Conservation (phyloP, 1,284 basidiomycete species). For the Anthracocystis panici-leucophaei region DNA sequence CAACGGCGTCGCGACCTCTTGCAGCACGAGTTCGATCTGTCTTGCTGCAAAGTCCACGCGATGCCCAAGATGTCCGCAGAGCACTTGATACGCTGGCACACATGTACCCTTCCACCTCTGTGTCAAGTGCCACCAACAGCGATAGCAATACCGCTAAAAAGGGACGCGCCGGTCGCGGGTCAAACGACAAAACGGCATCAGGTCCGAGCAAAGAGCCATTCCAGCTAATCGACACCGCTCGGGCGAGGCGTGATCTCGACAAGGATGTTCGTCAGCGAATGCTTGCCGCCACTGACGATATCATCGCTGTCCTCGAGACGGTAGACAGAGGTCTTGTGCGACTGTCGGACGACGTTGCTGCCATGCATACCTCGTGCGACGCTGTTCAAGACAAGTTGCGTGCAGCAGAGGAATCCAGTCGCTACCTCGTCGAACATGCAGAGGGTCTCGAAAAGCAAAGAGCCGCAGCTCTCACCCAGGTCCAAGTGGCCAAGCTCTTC, state of each 20-base stretch:
- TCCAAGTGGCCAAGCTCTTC: slow-evolving; percentile 83
- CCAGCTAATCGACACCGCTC: slow-evolving; percentile 66
- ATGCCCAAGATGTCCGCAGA: slow-evolving; percentile 16
- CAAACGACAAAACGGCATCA: background rate
- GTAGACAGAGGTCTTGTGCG: slow-evolving; percentile 78
- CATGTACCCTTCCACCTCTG: slow-evolving; percentile 32
- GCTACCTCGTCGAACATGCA: slow-evolving; percentile 51
- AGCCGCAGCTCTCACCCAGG: slow-evolving; percentile 60
- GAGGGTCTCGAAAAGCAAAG: slow-evolving; percentile 41
- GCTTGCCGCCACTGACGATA: slow-evolving; percentile 81
- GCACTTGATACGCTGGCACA: slow-evolving; percentile 40
- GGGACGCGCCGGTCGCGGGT: background rate
- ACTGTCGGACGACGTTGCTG: slow-evolving; percentile 30
- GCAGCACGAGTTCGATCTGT: slow-evolving; percentile 38
- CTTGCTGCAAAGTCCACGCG: slow-evolving; percentile 20
- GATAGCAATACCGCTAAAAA: background rate
- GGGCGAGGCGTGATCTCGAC: slow-evolving; percentile 81
- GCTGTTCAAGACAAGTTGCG: slow-evolving; percentile 28
- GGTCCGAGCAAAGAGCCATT: background rate
- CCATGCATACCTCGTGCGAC: slow-evolving; percentile 46
- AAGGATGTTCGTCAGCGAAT: slow-evolving; percentile 85
- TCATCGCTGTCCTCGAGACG: slow-evolving; percentile 83
- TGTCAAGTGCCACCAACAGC: background rate
- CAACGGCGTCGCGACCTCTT: slow-evolving; percentile 21
- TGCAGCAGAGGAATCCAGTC: slow-evolving; percentile 30